Base-by-base conservation (phyloP, 2,329 filamentous ascomycete genomes). In the Colletotrichum liaoningense region DNA sequence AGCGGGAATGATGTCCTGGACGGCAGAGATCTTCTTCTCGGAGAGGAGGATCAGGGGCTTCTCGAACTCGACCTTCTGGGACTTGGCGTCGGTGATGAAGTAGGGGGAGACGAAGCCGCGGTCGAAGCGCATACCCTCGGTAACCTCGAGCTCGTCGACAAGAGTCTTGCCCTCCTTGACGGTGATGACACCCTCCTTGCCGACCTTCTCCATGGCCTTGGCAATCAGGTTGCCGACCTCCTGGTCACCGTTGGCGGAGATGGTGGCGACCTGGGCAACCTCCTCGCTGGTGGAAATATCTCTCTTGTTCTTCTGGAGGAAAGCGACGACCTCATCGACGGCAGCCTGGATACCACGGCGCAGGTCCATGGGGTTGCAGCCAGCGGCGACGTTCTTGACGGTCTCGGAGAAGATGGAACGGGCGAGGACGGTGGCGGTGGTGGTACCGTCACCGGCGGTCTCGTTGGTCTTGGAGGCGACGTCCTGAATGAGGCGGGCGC, bases 121-220 rank as follows among this genome's bases (percentile, higher is more conserved):
- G 91, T 99, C 97, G 88, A 99, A 99, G 86, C 97, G 95, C 97
- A 99, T 99, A 84, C 97, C 97, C 93, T 99, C 97, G 73, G 97
- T 99, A 75, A 99, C 93, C 88, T 99, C 97, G 69, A 99, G 93
- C 91, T 99, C 97, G 79, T 99, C 97, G 80, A 94, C 92, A 82
- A 97, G 93, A 74, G 97, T 98, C 93, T 98, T 99, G 84, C 97
- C 97, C 90, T 99, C 97, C 93, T 99, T 99, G 82, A 98, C 96
- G 72, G 97, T 99, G 85, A 99, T 99, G 82, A 99, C 97, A 89
- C 97, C 97, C 89, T 99, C 97, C 91, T 99, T 99, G 86, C 97
- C 97, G 76, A 99, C 97, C 91, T 97, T 98, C 91, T 99, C 97
- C 97, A 99, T 99, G 79, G 97, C 97, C 83, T 92, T 98, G 83